These are phyloP conservation scores for Voacanga thouarsii DNA, from an alignment of 257 asterid species.

Conservation along the genomic window DNA sequence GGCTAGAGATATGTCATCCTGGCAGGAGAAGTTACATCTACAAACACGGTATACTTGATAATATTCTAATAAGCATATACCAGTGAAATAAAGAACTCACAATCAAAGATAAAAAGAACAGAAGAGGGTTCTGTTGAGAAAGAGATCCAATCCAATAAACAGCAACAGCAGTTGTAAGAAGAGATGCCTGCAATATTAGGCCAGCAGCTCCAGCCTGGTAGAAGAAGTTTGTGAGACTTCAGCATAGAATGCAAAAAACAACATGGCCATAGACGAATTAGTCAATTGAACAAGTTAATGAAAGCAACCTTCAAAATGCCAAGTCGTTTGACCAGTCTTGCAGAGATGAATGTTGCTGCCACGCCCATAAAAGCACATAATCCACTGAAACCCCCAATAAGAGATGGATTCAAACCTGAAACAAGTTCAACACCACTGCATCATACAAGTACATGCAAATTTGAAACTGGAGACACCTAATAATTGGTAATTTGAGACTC, in stretches of 20 bases:
- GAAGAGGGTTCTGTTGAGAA: constrained; percentile 59
- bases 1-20: neutral
- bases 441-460: neutral
- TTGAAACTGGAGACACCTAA: neutral
- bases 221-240: constrained; percentile 23
- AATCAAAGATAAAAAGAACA: constrained; percentile 69
- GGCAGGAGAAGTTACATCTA: neutral
- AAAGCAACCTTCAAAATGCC: constrained; percentile 70
- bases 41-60: neutral
- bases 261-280: constrained; percentile 2
- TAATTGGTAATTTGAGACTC: neutral
- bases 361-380: constrained; percentile 92
- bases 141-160: constrained; percentile 78
- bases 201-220: constrained; percentile 98
- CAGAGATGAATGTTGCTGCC: constrained; percentile 84
- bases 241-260: neutral
- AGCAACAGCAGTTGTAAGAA: constrained; percentile 75
- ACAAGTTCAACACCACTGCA: constrained; percentile 11
- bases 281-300: neutral
- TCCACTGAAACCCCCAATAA: constrained; percentile 89
- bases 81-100: constrained; percentile 47
- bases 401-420: constrained; percentile 87
- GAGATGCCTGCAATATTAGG: constrained; percentile 78
- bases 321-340: constrained; percentile 65
- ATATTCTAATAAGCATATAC: neutral